A percentile compares a stretch with the other conserved stretches of the same genome.
Conservation (phyloP, 148 eudicot genomes). For the Rhododendron ovatum region DNA sequence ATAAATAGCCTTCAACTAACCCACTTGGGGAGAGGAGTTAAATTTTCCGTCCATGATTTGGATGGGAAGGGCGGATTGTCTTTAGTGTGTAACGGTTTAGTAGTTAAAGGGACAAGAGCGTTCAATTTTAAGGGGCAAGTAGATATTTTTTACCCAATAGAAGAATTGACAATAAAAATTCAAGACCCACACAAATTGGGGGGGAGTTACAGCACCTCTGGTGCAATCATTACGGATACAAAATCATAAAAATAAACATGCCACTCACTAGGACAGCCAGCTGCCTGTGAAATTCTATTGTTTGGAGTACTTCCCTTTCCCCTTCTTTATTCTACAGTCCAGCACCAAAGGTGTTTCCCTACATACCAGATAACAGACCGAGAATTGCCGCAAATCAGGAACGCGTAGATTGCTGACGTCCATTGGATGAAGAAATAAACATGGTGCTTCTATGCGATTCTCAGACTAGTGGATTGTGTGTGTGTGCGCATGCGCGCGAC, state of each 20-base stretch:
- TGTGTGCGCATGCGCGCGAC: not conserved
- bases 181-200: not conserved
- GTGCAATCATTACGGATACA: not conserved
- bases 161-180: not conserved
- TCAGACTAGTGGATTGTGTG: not conserved
- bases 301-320: not conserved
- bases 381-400: not conserved
- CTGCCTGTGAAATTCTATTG: not conserved
- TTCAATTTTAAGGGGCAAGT: no score
- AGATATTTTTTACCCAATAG: no score
- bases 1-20: no score
- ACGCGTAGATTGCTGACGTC: not conserved
- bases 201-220: not conserved
- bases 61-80: no score
- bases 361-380: not conserved
- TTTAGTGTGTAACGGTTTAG: no score
- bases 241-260: conserved; percentile 2
- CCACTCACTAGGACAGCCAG: conserved; percentile 1
- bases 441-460: not conserved
- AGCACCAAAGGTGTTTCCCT: conserved; percentile 11
- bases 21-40: no score
- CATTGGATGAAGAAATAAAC: not conserved
- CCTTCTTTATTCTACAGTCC: not conserved
- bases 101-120: no score
- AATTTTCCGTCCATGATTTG: no score